These are phyloP conservation scores for Glycine latifolia DNA, from an alignment of 306 rosid species.

Conservation along the genomic window DNA sequence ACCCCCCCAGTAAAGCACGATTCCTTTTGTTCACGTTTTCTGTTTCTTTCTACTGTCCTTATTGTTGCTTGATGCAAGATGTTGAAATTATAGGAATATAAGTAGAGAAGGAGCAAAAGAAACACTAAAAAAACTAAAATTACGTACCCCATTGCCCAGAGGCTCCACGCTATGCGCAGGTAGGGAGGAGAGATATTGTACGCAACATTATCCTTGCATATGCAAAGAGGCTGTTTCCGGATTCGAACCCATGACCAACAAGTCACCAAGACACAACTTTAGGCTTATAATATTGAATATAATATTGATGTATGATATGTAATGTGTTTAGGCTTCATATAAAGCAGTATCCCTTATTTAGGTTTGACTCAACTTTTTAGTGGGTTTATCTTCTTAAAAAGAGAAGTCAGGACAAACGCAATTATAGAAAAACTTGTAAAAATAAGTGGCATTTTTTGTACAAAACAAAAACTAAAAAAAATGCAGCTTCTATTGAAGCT, in stretches of 20 bases:
- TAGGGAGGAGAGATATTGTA: no score
- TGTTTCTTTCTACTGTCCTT: conserved; percentile 31
- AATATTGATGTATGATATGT: not conserved
- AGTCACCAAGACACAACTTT: no score
- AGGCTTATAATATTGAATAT: no score
- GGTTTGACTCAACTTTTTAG: not conserved
- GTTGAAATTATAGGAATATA: conserved; percentile 28
- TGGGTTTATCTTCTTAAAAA: not conserved
- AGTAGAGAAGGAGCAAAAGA: conserved; percentile 15
- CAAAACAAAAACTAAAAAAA: not conserved
- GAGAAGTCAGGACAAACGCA: not conserved
- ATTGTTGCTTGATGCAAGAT: conserved; percentile 36
- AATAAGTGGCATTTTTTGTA: not conserved
- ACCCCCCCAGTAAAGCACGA: conserved; percentile 22
- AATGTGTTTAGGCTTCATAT: conserved; percentile 8
- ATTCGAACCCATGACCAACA: no score
- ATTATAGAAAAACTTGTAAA: not conserved
- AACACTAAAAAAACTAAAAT: no score
- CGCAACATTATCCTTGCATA: no score
- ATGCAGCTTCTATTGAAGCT: not conserved
- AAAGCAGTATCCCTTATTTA: conserved; percentile 1
- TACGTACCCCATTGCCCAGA: no score
- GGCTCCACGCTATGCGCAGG: no score
- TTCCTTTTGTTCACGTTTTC: not conserved
- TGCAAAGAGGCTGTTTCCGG: no score